phyloP scores from a whole-genome alignment of 2,329 filamentous ascomycete species.

The Ceratocystis huliohia region DNA sequence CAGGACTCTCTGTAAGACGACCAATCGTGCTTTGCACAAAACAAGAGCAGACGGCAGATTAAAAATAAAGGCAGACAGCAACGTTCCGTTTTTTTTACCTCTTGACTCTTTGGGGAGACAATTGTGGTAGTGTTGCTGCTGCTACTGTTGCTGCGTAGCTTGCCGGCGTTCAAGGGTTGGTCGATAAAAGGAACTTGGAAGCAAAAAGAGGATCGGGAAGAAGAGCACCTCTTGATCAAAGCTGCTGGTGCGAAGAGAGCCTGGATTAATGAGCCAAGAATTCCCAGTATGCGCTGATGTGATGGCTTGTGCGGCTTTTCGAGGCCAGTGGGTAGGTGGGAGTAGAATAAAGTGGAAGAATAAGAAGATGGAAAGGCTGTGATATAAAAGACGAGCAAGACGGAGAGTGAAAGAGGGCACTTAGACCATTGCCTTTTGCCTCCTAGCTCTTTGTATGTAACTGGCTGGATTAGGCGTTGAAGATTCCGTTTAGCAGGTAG shows the following conservation, averaged over 20 bases:
- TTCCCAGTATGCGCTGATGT: slow-evolving; percentile 4
- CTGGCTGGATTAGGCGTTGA: not conserved
- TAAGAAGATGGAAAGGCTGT: not conserved
- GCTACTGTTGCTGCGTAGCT: not conserved
- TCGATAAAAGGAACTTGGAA: slow-evolving; percentile 3
- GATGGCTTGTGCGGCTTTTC: slow-evolving; percentile 8
- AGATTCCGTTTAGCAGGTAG: not conserved
- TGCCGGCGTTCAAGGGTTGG: not conserved
- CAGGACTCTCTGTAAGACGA: not conserved
- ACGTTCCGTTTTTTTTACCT: not conserved
- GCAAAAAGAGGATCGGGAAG: slow-evolving; percentile 3
- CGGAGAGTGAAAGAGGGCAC: not conserved
- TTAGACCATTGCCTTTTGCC: not conserved
- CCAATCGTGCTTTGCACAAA: not conserved
- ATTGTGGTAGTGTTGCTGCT: too few relatives aligned
- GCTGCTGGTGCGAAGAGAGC: slow-evolving; percentile 5
- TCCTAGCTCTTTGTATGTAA: not conserved
- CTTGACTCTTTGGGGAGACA: not conserved
- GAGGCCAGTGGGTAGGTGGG: not conserved
- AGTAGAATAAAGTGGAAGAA: not conserved
- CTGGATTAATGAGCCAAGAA: slow-evolving; percentile 10
- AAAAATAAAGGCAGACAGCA: not conserved
- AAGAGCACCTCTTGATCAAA: slow-evolving; percentile 8
- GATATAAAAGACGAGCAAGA: not conserved
- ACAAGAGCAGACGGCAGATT: not conserved